Conservation (phyloP, 306 rosid species). For the Gleditsia sinensis region DNA sequence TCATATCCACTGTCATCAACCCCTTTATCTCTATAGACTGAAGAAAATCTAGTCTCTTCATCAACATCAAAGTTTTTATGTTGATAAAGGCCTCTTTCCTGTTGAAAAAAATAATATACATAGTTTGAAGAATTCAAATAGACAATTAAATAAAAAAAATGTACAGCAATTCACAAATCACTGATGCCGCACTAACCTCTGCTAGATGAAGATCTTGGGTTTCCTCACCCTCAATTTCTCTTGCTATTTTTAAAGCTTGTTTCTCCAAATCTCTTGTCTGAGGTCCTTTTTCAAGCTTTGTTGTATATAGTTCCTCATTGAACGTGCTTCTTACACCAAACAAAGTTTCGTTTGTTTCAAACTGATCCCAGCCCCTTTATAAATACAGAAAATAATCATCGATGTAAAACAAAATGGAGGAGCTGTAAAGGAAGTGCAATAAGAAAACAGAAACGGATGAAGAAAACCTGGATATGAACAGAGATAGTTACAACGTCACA, state of each 20-base stretch:
- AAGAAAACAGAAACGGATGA: conserved; percentile 17
- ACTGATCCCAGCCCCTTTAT: conserved; percentile 90
- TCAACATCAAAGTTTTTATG: conserved; percentile 66
- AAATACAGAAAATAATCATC: conserved; percentile 6
- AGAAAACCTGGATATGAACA: conserved; percentile 4
- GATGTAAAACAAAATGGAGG: conserved; percentile 5
- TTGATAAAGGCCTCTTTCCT: conserved; percentile 83
- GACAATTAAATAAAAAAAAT: not conserved
- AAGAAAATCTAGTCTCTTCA: conserved; percentile 92
- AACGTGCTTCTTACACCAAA: conserved; percentile 95
- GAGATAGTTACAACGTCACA: not conserved
- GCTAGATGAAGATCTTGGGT: conserved; percentile 93
- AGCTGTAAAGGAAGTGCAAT: not conserved
- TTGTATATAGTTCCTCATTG: conserved; percentile 87
- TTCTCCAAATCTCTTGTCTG: conserved; percentile 70
- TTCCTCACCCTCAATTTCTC: conserved; percentile 95
- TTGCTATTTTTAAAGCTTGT: conserved; percentile 81
- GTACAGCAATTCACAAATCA: not conserved
- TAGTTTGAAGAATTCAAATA: conserved; percentile 27
- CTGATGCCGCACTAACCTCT: conserved; percentile 64
- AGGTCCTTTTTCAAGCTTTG: conserved; percentile 90
- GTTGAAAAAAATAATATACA: conserved; percentile 39
- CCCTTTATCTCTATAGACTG: conserved; percentile 72
- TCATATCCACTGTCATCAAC: conserved; percentile 75
- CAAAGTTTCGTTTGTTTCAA: conserved; percentile 78